These are phyloP conservation scores for Triticum urartu DNA, from an alignment of 176 grass and related monocot species.

Conservation along the genomic window DNA sequence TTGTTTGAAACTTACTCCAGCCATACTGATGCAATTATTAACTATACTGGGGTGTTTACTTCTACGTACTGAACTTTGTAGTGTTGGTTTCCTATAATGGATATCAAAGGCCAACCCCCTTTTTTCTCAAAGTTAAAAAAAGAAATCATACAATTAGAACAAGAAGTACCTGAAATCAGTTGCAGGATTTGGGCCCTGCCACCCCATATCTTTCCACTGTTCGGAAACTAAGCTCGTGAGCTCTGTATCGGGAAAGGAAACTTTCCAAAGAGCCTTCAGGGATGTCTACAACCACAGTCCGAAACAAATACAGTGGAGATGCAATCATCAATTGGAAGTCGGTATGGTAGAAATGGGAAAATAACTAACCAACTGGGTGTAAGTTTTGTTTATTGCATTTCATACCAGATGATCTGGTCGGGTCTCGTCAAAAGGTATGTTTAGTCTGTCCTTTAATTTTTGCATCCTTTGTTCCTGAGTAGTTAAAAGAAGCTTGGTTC, in stretches of 20 bases:
- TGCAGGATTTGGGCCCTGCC: conserved; percentile 79
- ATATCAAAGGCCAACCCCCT: not conserved
- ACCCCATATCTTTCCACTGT: conserved; percentile 95
- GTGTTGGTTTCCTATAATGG: not conserved
- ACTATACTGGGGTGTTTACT: not conserved
- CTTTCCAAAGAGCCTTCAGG: conserved; percentile 70
- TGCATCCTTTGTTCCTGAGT: conserved; percentile 76
- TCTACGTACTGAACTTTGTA: not conserved
- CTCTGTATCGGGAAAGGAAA: conserved; percentile 72
- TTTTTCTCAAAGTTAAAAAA: not conserved
- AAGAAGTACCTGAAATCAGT: conserved; percentile 82
- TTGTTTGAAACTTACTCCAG: not conserved
- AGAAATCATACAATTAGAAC: not conserved
- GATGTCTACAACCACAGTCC: conserved; percentile 58
- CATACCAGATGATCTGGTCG: conserved; percentile 73
- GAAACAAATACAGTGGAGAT: not conserved
- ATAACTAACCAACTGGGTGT: not conserved
- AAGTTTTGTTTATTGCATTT: not conserved
- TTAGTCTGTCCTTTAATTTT: conserved; percentile 81
- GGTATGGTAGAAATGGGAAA: not conserved
- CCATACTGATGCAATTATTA: not conserved
- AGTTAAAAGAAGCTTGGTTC: not conserved
- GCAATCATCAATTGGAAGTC: not conserved
- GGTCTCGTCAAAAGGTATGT: conserved; percentile 76
- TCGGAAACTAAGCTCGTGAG: conserved; percentile 69